phyloP scores from a whole-genome alignment of 805 yeast genomes.

The Saccharomycopsis synnaedendra region DNA sequence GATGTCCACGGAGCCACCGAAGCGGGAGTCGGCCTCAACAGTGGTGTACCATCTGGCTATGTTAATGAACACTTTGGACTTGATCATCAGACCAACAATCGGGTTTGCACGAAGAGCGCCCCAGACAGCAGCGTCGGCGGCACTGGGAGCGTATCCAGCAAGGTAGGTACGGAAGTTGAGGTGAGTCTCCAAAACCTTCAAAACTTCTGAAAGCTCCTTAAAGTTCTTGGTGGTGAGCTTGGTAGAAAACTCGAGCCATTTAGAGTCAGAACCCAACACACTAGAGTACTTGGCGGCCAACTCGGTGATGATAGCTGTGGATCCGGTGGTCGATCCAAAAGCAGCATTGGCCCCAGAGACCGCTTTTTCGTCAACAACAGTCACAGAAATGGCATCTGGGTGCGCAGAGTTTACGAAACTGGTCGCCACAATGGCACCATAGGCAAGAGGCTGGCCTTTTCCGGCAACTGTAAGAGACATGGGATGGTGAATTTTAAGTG shows the following conservation, averaged over 20 bases:
- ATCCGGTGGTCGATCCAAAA: constrained; percentile 29
- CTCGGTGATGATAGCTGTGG: constrained; percentile 33
- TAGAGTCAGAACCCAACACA: constrained; percentile 25
- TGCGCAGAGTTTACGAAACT: constrained; percentile 50
- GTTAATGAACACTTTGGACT: constrained; percentile 73
- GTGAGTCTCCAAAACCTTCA: constrained; percentile 73
- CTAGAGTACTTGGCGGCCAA: constrained; percentile 45
- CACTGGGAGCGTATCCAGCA: constrained; percentile 51
- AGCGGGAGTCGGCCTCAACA: constrained; percentile 53
- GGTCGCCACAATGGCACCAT: constrained; percentile 68
- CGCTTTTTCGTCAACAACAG: constrained; percentile 63
- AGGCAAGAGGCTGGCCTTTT: constrained; percentile 77
- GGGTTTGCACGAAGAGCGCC: constrained; percentile 90
- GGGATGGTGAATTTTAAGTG: background rate
- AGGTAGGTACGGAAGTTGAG: constrained; percentile 78
- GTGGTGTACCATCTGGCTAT: constrained; percentile 88
- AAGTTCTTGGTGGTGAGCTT: constrained; percentile 74
- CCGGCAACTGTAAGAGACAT: constrained; percentile 55
- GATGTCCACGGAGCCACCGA: constrained; percentile 58
- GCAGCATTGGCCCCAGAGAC: constrained; percentile 37
- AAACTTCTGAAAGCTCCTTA: constrained; percentile 65
- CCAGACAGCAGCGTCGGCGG: constrained; percentile 86
- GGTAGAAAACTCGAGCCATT: constrained; percentile 64
- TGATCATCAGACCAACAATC: constrained; percentile 82
- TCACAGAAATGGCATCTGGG: constrained; percentile 43